phyloP scores from a whole-genome alignment of 176 grass and related monocot genomes.

The Musa troglodytarum region DNA sequence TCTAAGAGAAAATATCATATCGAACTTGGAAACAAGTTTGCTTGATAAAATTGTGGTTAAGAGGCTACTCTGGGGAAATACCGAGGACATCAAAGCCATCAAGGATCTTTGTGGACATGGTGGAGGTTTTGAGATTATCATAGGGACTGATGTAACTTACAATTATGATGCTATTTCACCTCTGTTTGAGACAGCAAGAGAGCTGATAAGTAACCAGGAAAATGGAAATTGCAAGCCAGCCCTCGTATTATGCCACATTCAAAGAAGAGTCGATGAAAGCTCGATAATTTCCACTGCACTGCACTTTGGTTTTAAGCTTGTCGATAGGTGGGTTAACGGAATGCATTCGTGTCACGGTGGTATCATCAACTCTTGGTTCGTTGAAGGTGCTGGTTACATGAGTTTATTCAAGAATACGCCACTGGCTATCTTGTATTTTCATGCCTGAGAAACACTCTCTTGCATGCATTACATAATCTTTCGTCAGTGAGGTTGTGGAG shows the following conservation, averaged over 20 bases:
- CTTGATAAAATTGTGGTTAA: slow-evolving; percentile 33
- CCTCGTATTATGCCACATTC: slow-evolving; percentile 81
- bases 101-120: slow-evolving; percentile 26
- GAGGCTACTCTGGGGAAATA: slow-evolving; percentile 70
- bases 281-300: slow-evolving; percentile 43
- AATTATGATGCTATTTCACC: slow-evolving; percentile 59
- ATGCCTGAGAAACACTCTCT: neutral
- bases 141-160: slow-evolving; percentile 84
- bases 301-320: slow-evolving; percentile 46
- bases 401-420: slow-evolving; percentile 33
- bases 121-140: slow-evolving; percentile 66
- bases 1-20: slow-evolving; percentile 46
- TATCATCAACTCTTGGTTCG: slow-evolving; percentile 67
- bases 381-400: slow-evolving; percentile 28
- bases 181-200: slow-evolving; percentile 71
- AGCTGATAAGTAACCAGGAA: slow-evolving; percentile 36
- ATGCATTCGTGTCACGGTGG: slow-evolving; percentile 48
- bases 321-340: slow-evolving; percentile 76
- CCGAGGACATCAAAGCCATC: slow-evolving; percentile 32
- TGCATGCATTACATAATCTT: neutral
- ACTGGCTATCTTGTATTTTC: slow-evolving; percentile 64
- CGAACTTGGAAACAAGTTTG: slow-evolving; percentile 46
- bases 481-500: slow-evolving; percentile 1
- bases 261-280: slow-evolving; percentile 54
- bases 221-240: slow-evolving; percentile 17